Conservation (phyloP, 345 rosid genomes). For the Corymbia maculata region DNA sequence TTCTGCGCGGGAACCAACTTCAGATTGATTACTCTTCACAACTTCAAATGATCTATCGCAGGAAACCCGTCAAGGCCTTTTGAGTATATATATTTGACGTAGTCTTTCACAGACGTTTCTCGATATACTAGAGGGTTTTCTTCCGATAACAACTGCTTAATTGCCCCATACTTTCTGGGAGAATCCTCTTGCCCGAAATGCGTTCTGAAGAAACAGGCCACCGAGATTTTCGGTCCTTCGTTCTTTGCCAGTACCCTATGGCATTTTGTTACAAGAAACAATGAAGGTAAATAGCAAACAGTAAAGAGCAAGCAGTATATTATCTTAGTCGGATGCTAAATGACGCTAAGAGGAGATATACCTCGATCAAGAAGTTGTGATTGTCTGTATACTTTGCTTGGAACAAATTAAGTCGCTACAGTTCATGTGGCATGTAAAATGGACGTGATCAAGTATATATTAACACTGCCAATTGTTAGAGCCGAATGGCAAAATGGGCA, state of each 20-base stretch:
- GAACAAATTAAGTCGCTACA: not conserved
- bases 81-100: not conserved
- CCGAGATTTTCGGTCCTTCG: slow-evolving; percentile 15
- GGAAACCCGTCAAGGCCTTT: slow-evolving; percentile 6
- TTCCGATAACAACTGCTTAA: slow-evolving; percentile 22
- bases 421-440: too few species aligned
- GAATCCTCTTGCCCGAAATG: not conserved
- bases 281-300: too few species aligned
- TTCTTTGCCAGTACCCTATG: slow-evolving; percentile 17
- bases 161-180: slow-evolving; percentile 9
- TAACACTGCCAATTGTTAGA: too few species aligned
- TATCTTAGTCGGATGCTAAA: not conserved
- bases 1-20: accelerated
- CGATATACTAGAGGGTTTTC: slow-evolving; percentile 21
- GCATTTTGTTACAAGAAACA: too few species aligned
- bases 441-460: too few species aligned
- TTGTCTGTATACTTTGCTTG: not conserved
- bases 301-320: not conserved
- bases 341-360: too few species aligned
- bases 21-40: not conserved
- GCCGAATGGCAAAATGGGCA: too few species aligned
- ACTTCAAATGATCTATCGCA: slow-evolving; percentile 7
- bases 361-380: too few species aligned
- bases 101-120: slow-evolving; percentile 12
- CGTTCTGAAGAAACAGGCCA: slow-evolving; percentile 9